Evolutionary conservation across 306 rosid genomes (phyloP).

Genomic region (Vigna unguiculata): DNA sequence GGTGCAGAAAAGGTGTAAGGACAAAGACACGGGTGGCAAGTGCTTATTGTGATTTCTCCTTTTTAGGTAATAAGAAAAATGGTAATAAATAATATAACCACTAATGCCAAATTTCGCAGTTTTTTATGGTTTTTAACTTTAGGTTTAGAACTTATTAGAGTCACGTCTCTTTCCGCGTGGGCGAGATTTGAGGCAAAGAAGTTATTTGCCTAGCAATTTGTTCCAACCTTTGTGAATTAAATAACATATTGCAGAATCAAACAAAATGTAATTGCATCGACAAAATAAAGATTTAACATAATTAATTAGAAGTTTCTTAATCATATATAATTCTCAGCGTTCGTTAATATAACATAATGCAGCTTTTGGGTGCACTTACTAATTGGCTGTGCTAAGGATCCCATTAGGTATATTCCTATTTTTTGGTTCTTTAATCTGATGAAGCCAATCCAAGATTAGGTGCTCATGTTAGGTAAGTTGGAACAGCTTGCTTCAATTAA

Average conservation of each 20-base stretch:
- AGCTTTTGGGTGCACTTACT: constrained; percentile 16
- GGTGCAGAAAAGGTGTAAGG: not conserved
- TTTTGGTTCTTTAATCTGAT: not conserved
- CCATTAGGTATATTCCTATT: not conserved
- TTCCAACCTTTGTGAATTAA: not conserved
- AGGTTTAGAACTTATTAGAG: not conserved
- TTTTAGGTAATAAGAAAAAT: not conserved
- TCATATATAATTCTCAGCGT: not conserved
- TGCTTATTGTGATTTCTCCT: constrained; percentile 1
- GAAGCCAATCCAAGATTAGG: not conserved
- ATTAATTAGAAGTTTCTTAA: not conserved
- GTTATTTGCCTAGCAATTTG: not conserved
- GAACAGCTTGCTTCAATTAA: constrained; percentile 10
- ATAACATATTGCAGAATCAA: no score
- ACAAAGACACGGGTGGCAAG: not conserved
- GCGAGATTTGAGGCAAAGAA: not conserved
- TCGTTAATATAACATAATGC: not conserved
- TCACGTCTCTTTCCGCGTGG: not conserved
- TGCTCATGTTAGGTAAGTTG: constrained; percentile 42
- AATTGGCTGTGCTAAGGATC: constrained; percentile 9
- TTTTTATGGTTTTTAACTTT: not conserved
- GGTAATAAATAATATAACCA: not conserved
- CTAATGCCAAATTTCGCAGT: not conserved
- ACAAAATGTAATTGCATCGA: not conserved
- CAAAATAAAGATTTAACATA: not conserved